Conservation (phyloP, 305 asterid genomes). For the Ilex paraguariensis region DNA sequence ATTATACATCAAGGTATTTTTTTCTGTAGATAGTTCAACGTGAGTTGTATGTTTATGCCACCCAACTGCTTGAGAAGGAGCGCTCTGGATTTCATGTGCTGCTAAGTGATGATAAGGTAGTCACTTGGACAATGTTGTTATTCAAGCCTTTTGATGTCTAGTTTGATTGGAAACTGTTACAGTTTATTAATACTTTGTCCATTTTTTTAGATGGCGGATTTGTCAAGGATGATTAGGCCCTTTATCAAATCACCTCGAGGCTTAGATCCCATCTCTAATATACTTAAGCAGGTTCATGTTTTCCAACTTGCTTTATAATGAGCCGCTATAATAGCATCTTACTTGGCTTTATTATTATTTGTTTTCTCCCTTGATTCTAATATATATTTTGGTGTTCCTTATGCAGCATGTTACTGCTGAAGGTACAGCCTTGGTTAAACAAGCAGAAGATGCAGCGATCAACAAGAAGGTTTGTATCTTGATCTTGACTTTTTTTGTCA, state of each 20-base stretch:
- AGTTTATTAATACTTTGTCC: conserved; percentile 4
- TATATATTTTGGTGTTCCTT: conserved; percentile 8
- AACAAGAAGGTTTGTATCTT: conserved; percentile 64
- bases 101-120: conserved; percentile 93
- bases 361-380: not conserved
- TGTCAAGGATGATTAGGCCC: conserved; percentile 92
- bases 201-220: conserved; percentile 57
- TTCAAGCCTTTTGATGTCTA: not conserved
- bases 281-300: conserved; percentile 80
- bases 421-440: conserved; percentile 93
- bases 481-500: not conserved
- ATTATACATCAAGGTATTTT: not conserved
- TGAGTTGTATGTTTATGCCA: conserved; percentile 83
- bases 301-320: not conserved
- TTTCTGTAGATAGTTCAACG: conserved; percentile 68
- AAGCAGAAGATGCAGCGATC: conserved; percentile 99
- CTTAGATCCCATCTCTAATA: conserved; percentile 84
- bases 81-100: conserved; percentile 93
- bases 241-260: conserved; percentile 88
- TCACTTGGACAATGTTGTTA: not conserved
- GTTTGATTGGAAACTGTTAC: not conserved
- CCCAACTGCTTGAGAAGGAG: conserved; percentile 91
- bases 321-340: not conserved
- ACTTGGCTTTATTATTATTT: not conserved
- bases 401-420: conserved; percentile 93